Evolutionary conservation across 1,284 basidiomycete genomes (phyloP).

Genomic region (Pascua guehoae): DNA sequence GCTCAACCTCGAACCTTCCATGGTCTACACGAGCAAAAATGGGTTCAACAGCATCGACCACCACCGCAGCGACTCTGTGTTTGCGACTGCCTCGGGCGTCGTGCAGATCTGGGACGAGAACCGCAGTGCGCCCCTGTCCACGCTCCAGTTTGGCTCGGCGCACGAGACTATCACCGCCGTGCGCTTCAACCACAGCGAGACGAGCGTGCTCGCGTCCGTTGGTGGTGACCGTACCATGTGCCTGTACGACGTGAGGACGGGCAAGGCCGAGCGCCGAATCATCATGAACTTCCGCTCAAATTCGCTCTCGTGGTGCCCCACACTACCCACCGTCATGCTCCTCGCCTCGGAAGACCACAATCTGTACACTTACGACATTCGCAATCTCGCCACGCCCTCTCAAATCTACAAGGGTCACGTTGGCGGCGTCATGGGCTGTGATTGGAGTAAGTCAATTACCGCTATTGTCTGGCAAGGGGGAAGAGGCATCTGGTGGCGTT

Average conservation of each 20-base stretch:
- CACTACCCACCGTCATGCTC: conserved; percentile 84
- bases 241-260: conserved; percentile 91
- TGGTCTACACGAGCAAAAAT: conserved; percentile 73
- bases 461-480: conserved; percentile 20
- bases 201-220: conserved; percentile 86
- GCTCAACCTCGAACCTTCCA: conserved; percentile 57
- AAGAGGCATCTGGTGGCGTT: background rate
- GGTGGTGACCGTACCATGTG: conserved; percentile 94
- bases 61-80: conserved; percentile 78
- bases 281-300: conserved; percentile 91
- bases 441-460: conserved; percentile 62
- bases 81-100: conserved; percentile 87
- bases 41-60: conserved; percentile 94
- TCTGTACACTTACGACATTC: conserved; percentile 95
- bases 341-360: conserved; percentile 98
- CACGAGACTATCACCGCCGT: conserved; percentile 83
- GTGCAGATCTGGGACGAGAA: conserved; percentile 99
- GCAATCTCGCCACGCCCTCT: conserved; percentile 74
- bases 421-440: conserved; percentile 87
- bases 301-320: conserved; percentile 89
- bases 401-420: conserved; percentile 98
- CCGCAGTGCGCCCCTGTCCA: conserved; percentile 71
- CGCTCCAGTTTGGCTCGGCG: conserved; percentile 75
- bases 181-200: conserved; percentile 89
- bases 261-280: conserved; percentile 85